Conservation (phyloP, 2,329 filamentous ascomycete species). For the Aspergillus ibericus region DNA sequence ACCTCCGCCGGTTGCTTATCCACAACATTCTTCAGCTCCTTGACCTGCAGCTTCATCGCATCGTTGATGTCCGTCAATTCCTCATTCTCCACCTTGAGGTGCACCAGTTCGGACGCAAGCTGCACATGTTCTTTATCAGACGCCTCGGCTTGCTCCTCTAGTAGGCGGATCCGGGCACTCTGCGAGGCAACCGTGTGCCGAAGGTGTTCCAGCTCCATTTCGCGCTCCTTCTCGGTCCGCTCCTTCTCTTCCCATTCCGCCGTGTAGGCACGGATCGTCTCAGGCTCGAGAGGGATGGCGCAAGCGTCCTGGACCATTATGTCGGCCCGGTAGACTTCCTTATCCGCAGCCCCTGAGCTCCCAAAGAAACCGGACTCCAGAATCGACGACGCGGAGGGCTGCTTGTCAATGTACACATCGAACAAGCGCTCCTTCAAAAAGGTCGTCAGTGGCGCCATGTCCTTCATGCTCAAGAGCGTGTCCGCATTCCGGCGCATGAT, state of each 20-base stretch:
- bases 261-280: slow-evolving; percentile 77
- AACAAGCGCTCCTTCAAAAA: slow-evolving; percentile 94
- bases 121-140: slow-evolving; percentile 88
- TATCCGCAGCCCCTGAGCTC: slow-evolving; percentile 82
- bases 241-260: slow-evolving; percentile 91
- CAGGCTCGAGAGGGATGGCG: slow-evolving; percentile 78
- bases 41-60: slow-evolving; percentile 77
- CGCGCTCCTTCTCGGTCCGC: slow-evolving; percentile 75
- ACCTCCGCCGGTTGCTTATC: slow-evolving; percentile 88
- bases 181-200: slow-evolving; percentile 66
- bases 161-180: slow-evolving; percentile 71
- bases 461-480: slow-evolving; percentile 76
- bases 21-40: slow-evolving; percentile 80
- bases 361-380: slow-evolving; percentile 98
- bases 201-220: slow-evolving; percentile 75
- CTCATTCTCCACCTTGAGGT: slow-evolving; percentile 90
- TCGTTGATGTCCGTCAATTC: slow-evolving; percentile 88
- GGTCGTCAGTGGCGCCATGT: slow-evolving; percentile 84
- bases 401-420: slow-evolving; percentile 93
- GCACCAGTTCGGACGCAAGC: slow-evolving; percentile 86
- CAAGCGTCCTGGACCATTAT: slow-evolving; percentile 91
- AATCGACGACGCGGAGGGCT: slow-evolving; percentile 87
- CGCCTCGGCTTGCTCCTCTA: slow-evolving; percentile 85
- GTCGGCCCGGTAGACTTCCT: slow-evolving; percentile 93
- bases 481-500: slow-evolving; percentile 93